phyloP scores from a whole-genome alignment of 1,139 yeast species.

The Saccharomyces hybrid region DNA sequence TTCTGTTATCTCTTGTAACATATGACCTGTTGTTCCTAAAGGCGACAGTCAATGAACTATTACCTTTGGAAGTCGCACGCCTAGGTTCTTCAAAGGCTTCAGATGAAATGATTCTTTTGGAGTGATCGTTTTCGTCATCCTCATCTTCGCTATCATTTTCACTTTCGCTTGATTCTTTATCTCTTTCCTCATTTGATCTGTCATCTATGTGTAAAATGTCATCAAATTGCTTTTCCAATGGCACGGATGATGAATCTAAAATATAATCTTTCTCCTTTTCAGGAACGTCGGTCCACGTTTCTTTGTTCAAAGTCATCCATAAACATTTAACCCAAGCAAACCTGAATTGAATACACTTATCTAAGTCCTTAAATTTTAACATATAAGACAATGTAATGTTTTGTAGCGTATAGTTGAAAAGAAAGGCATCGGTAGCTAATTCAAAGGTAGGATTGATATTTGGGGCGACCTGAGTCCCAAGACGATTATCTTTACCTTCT shows the following conservation, averaged over 20 bases:
- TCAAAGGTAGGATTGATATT: slow-evolving; percentile 62
- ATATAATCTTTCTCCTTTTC: slow-evolving; percentile 44
- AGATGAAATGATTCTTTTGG: slow-evolving; percentile 17
- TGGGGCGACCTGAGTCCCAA: slow-evolving; percentile 43
- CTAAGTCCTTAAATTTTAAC: slow-evolving; percentile 43
- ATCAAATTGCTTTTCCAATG: slow-evolving; percentile 29
- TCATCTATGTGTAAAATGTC: slow-evolving; percentile 30
- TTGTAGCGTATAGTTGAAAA: slow-evolving; percentile 50
- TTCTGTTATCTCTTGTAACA: slow-evolving; percentile 68
- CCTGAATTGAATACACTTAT: slow-evolving; percentile 46
- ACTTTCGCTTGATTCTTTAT: slow-evolving; percentile 21
- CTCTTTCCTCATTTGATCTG: slow-evolving; percentile 5
- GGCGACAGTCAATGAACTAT: slow-evolving; percentile 61
- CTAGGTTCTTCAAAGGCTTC: slow-evolving; percentile 28
- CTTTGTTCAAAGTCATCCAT: slow-evolving; percentile 55
- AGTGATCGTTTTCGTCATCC: slow-evolving; percentile 22
- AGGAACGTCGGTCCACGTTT: slow-evolving; percentile 42
- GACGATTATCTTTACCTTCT: slow-evolving; percentile 24
- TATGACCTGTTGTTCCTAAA: slow-evolving; percentile 62
- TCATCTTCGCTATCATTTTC: slow-evolving; percentile 26
- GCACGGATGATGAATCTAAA: slow-evolving; percentile 40
- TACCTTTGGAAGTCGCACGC: slow-evolving; percentile 33
- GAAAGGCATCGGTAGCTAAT: slow-evolving; percentile 49
- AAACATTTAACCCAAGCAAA: slow-evolving; percentile 42
- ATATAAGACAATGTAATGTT: slow-evolving; percentile 52